These are phyloP conservation scores for Cercospora berteroae DNA, from an alignment of 2,329 filamentous ascomycete species.

Conservation along the genomic window DNA sequence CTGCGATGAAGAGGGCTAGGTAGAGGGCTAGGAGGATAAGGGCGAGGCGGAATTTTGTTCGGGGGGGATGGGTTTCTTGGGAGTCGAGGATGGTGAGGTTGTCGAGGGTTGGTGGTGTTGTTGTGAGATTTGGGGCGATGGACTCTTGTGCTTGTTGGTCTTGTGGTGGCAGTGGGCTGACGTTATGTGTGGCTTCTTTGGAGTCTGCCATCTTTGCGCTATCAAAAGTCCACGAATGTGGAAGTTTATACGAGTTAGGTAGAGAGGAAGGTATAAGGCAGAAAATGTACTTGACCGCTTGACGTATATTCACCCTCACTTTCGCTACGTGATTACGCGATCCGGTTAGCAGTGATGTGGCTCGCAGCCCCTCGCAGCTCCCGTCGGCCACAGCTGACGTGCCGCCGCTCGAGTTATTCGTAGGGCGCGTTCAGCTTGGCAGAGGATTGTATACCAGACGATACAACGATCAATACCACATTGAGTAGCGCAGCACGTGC, in stretches of 20 bases:
- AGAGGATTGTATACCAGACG: background rate
- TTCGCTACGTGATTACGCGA: background rate
- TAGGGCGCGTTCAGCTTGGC: background rate
- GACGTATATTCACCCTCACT: background rate
- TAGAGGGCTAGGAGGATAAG: constrained; percentile 26
- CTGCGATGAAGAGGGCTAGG: constrained; percentile 40
- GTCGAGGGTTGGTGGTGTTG: background rate
- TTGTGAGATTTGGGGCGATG: background rate
- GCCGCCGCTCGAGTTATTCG: background rate
- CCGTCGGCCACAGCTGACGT: background rate
- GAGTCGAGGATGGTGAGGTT: background rate
- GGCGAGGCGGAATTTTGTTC: constrained; percentile 19
- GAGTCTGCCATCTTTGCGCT: background rate
- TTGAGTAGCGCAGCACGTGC: background rate
- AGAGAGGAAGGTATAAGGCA: background rate
- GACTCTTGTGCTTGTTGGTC: background rate
- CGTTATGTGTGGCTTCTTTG: background rate
- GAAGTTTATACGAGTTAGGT: background rate
- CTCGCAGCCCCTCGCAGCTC: background rate
- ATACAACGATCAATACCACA: background rate
- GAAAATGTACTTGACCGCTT: background rate
- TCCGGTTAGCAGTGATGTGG: background rate
- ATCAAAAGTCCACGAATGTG: background rate
- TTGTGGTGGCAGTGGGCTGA: background rate
- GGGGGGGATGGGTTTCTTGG: constrained; percentile 29